A percentile compares a stretch with the other conserved stretches of the same genome.
These are phyloP conservation scores for Russula dissimulans DNA, from an alignment of 768 basidiomycete species.

Conservation along the genomic window DNA sequence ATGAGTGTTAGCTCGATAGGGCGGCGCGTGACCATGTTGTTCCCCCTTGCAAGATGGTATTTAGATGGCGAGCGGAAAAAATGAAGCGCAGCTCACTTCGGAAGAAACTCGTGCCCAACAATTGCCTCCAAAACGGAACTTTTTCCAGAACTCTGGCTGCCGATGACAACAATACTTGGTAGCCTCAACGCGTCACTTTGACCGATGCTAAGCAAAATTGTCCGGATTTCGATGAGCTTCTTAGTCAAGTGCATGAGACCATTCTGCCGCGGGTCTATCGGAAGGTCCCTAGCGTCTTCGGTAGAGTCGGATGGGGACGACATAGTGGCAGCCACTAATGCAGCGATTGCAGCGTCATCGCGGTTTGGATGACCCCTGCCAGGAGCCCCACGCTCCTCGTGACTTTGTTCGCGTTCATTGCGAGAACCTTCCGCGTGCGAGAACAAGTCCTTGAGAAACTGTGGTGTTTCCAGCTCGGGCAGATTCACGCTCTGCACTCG, in stretches of 20 bases:
- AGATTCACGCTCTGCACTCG: constrained; percentile 53
- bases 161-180: constrained; percentile 96
- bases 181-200: constrained; percentile 91
- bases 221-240: constrained; percentile 93
- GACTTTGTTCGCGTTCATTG: constrained; percentile 25
- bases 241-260: constrained; percentile 88
- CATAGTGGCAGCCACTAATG: constrained; percentile 68
- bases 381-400: constrained; percentile 30
- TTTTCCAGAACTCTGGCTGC: constrained; percentile 97
- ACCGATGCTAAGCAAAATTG: constrained; percentile 91
- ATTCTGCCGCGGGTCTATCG: constrained; percentile 50
- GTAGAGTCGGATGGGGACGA: constrained; percentile 60
- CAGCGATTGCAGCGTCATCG: constrained; percentile 58
- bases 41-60: constrained; percentile 50
- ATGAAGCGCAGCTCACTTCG: constrained; percentile 65
- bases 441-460: constrained; percentile 64
- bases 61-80: neutral
- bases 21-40: constrained; percentile 98
- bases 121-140: constrained; percentile 96
- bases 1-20: constrained; percentile 97
- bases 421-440: constrained; percentile 21
- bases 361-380: constrained; percentile 39
- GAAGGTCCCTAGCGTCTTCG: constrained; percentile 27
- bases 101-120: constrained; percentile 95
- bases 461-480: constrained; percentile 45